These are phyloP conservation scores for Bruguiera sexangula DNA, from an alignment of 345 rosid genomes.

Conservation along the genomic window DNA sequence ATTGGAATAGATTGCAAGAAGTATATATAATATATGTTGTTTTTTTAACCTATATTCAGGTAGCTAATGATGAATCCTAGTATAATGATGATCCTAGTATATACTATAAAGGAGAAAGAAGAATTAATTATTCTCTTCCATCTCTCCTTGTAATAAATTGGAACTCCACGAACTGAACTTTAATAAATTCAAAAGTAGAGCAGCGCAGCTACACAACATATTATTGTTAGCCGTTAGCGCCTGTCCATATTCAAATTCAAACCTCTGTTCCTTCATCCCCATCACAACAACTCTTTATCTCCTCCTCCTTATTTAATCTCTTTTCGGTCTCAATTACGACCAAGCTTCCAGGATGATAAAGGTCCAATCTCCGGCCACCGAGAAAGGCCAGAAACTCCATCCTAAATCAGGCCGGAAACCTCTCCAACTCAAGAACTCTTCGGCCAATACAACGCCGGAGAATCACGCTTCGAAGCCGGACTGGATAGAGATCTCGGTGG, in stretches of 20 bases:
- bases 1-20: too few relatives aligned
- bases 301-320: not conserved
- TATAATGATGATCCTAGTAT: too few relatives aligned
- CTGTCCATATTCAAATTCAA: constrained; percentile 56
- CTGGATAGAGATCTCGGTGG: constrained; percentile 9
- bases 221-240: constrained; percentile 59
- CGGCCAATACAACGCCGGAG: not conserved
- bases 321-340: not conserved
- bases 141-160: too few relatives aligned
- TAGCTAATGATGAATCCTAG: too few relatives aligned
- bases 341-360: not conserved
- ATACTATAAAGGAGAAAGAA: too few relatives aligned
- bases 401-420: constrained; percentile 55
- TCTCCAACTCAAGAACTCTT: constrained; percentile 59
- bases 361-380: constrained; percentile 22
- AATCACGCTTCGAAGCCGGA: constrained; percentile 17
- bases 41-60: too few relatives aligned
- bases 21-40: too few relatives aligned
- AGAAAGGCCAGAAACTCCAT: constrained; percentile 25
- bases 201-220: not conserved
- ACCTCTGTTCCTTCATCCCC: constrained; percentile 3
- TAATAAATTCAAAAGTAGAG: too few relatives aligned
- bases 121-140: too few relatives aligned
- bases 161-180: too few relatives aligned
- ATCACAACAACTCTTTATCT: not conserved